phyloP scores from a whole-genome alignment of 2,329 filamentous ascomycete genomes.

The Aureobasidium mangrovei region DNA sequence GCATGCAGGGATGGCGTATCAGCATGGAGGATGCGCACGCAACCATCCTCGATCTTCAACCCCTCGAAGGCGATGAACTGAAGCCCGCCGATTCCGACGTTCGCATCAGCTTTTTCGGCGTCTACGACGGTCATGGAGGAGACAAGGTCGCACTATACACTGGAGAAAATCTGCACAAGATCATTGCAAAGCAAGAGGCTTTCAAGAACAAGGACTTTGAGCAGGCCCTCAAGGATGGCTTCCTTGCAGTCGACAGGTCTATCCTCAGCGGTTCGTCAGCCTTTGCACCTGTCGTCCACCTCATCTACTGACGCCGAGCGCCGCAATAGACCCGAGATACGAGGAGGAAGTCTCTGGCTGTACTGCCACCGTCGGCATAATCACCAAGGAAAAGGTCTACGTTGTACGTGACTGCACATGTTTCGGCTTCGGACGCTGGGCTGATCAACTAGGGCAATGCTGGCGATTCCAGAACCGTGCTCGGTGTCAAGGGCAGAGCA shows the following conservation, averaged over 20 bases:
- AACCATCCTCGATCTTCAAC: slow-evolving; percentile 76
- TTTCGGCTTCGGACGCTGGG: not conserved
- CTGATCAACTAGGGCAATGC: slow-evolving; percentile 67
- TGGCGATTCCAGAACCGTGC: slow-evolving; percentile 87
- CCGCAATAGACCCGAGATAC: slow-evolving; percentile 73
- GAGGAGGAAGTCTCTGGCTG: slow-evolving; percentile 97
- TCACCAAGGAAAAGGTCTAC: slow-evolving; percentile 87
- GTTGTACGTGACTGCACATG: slow-evolving; percentile 57
- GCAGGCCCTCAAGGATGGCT: slow-evolving; percentile 94
- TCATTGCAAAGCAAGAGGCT: slow-evolving; percentile 87
- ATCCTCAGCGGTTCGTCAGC: slow-evolving; percentile 75
- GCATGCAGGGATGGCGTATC: slow-evolving; percentile 99
- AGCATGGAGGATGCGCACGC: slow-evolving; percentile 99
- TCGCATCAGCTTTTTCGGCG: slow-evolving; percentile 89
- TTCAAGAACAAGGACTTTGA: slow-evolving; percentile 88
- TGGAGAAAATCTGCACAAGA: slow-evolving; percentile 86
- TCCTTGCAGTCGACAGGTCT: slow-evolving; percentile 88
- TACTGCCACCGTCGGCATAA: slow-evolving; percentile 83
- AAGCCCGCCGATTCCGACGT: slow-evolving; percentile 54
- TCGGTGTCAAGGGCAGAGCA: slow-evolving; percentile 92
- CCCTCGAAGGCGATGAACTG: slow-evolving; percentile 45
- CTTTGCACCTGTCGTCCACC: not conserved
- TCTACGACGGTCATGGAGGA: slow-evolving; percentile 95
- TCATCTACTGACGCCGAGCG: slow-evolving; percentile 15
- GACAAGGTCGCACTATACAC: slow-evolving; percentile 93